Conservation (phyloP, 371 early-diverging fungal genomes). For the Mucor indicus region DNA sequence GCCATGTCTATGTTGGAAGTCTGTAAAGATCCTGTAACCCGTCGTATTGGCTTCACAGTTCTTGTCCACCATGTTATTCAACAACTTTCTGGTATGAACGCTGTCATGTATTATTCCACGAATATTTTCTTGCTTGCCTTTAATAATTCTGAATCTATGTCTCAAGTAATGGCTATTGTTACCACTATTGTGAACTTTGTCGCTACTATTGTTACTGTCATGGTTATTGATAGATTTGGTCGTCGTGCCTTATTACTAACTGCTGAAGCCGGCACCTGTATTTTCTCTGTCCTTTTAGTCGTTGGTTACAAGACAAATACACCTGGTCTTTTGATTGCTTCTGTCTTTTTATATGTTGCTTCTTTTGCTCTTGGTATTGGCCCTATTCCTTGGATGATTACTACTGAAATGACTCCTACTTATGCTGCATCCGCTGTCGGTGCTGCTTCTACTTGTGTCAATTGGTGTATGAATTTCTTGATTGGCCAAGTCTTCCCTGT, state of each 20-base stretch:
- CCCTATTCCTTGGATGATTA: slow-evolving; percentile 77
- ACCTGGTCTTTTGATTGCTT: slow-evolving; percentile 55
- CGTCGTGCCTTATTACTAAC: slow-evolving; percentile 55
- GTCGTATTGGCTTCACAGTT: slow-evolving; percentile 56
- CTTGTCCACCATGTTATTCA: slow-evolving; percentile 57
- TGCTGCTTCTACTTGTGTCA: slow-evolving; percentile 53
- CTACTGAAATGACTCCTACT: slow-evolving; percentile 68
- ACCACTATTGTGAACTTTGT: slow-evolving; percentile 63
- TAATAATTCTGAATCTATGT: neutral
- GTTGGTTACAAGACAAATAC: slow-evolving; percentile 47
- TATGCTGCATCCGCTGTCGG: slow-evolving; percentile 54
- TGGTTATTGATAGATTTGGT: slow-evolving; percentile 18
- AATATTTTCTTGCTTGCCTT: slow-evolving; percentile 40
- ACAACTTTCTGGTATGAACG: slow-evolving; percentile 87
- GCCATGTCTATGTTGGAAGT: slow-evolving; percentile 26
- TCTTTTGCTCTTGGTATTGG: slow-evolving; percentile 84
- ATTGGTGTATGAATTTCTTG: slow-evolving; percentile 58
- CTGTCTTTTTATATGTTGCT: slow-evolving; percentile 73
- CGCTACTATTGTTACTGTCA: slow-evolving; percentile 44
- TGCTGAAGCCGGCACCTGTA: slow-evolving; percentile 54
- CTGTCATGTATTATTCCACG: slow-evolving; percentile 79
- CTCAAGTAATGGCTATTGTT: slow-evolving; percentile 45
- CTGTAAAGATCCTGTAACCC: slow-evolving; percentile 36
- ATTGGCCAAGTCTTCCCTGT: slow-evolving; percentile 63
- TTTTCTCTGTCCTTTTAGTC: slow-evolving; percentile 60